Evolutionary conservation across 495 filamentous ascomycete genomes (phyloP), one percentile per base, ranked within the genome.

Genomic region (Penicillium flavigenum): DNA sequence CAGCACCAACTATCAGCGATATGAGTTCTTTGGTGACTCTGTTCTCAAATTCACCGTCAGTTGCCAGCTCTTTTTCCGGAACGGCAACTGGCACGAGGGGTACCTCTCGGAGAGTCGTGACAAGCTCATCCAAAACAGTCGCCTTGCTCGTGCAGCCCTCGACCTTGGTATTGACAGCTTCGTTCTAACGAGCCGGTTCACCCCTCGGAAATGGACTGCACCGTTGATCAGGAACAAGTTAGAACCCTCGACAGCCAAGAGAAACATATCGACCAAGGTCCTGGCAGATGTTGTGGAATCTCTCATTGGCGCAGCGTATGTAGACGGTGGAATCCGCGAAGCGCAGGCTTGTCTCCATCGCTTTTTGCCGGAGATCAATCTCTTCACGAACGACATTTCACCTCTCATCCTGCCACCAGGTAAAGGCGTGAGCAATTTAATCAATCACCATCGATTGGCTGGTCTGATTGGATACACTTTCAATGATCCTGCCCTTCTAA

Each of bases 201-300:
- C 82, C 0, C 83, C 83, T 20, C 65, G 73, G 6, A 90, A 87
- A 66, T 97, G 93, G 93, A 60, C 72, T 4, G 86, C 90, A 0
- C 68, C 79, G 0, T 86, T 87, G 51, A 75, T 87, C 4, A 76
- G 82, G 4, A 72, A 86, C 12, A 70, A 69, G 14, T 2, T 59
- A 3, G 20, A 47, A 0, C 41, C 26, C 27, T 14, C 54, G 12
- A 48, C 69, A 3, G 43, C 60, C 32, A 64, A 62, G 45, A 72
- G 80, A 41, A 39, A 73, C 4, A 65, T 92, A 26, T 87, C 89
- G 2, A 87, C 82, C 7, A 98, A 98, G 64, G 83, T 86, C 2
- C 80, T 96, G 12, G 94, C 94, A 5, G 94, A 98, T 60, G 89
- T 96, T 0, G 83, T 97, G 11, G 94, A 98, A 68, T 83, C 88